A percentile compares a stretch with the other conserved stretches of the same genome.
Evolutionary conservation across 2,329 filamentous ascomycete genomes (phyloP).

Genomic region (Cytospora mali): DNA sequence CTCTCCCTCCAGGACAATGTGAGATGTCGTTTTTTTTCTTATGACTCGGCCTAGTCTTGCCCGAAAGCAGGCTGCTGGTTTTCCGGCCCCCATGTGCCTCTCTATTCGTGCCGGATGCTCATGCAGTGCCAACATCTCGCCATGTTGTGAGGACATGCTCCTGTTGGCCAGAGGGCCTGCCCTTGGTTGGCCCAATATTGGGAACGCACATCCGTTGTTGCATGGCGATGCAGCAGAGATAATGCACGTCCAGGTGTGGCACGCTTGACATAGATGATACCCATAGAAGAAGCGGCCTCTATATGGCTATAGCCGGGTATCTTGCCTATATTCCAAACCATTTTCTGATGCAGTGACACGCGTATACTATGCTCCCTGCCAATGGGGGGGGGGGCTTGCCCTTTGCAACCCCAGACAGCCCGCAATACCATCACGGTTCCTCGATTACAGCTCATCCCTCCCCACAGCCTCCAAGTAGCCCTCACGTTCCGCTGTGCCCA

Average conservation of each 20-base stretch:
- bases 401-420: not conserved
- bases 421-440: not conserved
- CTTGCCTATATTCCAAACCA: not conserved
- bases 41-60: not conserved
- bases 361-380: not conserved
- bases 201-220: not conserved
- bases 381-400: not conserved
- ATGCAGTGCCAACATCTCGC: not conserved
- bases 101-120: not conserved
- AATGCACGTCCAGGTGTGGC: not conserved
- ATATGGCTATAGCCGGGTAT: not conserved
- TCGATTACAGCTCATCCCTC: constrained; percentile 18
- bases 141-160: not conserved
- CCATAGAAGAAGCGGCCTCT: not conserved
- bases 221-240: not conserved
- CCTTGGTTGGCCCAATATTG: not conserved
- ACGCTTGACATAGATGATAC: not conserved
- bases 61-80: not conserved
- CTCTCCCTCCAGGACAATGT: not conserved
- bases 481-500: constrained; percentile 7
- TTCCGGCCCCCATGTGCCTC: not conserved
- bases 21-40: constrained; percentile 16
- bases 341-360: not conserved
- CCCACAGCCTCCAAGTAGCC: constrained; percentile 16
- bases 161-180: not conserved